Percentiles rank a stretch among this genome's conserved stretches.
Conservation (phyloP, 2,329 filamentous ascomycete genomes). For the Epichloe bromicola region DNA sequence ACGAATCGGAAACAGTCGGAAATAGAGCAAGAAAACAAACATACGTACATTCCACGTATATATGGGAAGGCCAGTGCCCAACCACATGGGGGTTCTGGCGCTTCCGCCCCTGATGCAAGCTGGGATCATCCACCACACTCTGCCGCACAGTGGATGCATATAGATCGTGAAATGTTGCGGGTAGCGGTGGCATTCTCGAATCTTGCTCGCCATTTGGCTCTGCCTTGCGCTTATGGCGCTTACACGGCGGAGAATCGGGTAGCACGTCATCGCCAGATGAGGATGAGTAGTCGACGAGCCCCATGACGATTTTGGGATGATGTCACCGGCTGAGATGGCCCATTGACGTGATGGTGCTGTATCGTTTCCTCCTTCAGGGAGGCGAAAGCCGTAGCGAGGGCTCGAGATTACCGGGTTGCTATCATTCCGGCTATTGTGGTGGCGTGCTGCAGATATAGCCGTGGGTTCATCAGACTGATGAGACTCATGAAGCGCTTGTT, state of each 20-base stretch:
- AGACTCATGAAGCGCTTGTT: not conserved
- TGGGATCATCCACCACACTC: constrained; percentile 69
- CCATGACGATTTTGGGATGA: constrained; percentile 1
- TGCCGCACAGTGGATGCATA: constrained; percentile 73
- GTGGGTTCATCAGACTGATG: not conserved
- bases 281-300: constrained; percentile 53
- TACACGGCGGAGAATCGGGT: constrained; percentile 12
- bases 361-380: not conserved
- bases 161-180: constrained; percentile 70
- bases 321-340: not conserved
- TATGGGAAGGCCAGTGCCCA: constrained; percentile 85
- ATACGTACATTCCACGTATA: constrained; percentile 81
- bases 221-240: constrained; percentile 4
- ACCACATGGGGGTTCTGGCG: constrained; percentile 70
- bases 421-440: not conserved
- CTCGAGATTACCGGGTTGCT: not conserved
- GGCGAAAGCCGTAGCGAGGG: not conserved
- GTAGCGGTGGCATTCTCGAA: constrained; percentile 55
- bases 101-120: constrained; percentile 72
- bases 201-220: not conserved
- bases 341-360: not conserved
- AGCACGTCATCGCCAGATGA: constrained; percentile 20
- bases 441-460: not conserved
- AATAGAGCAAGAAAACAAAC: not conserved
- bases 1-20: not conserved